These are phyloP conservation scores for Oryza coarctata DNA, from an alignment of 176 grass and related monocot genomes.

Conservation along the genomic window DNA sequence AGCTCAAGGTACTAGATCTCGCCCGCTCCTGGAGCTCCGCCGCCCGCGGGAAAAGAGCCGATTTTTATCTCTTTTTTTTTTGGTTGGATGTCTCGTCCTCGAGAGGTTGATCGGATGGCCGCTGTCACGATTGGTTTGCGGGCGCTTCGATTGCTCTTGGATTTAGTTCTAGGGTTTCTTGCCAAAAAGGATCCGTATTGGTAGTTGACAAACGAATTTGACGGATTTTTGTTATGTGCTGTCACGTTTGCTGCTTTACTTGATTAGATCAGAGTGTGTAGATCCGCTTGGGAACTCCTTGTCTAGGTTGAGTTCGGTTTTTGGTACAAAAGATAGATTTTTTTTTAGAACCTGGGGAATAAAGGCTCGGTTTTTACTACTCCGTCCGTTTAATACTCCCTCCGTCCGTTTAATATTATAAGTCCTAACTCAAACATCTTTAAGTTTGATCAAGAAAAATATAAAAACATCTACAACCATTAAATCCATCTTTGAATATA, in stretches of 20 bases:
- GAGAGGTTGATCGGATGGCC: neutral
- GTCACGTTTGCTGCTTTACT: neutral
- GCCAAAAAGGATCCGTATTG: too few species aligned
- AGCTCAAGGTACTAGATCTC: constrained; percentile 74
- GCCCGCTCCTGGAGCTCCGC: neutral
- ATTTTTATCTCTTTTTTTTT: neutral
- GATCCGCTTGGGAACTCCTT: neutral
- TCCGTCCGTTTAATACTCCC: too few species aligned
- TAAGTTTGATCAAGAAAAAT: too few species aligned
- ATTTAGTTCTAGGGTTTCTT: constrained; percentile 11
- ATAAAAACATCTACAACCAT: too few species aligned
- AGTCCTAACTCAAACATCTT: too few species aligned
- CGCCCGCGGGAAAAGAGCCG: neutral
- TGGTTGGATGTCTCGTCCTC: neutral
- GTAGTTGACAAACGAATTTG: neutral
- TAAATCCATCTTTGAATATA: too few species aligned
- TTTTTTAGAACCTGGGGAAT: neutral
- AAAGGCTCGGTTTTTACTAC: neutral
- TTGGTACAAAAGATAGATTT: neutral
- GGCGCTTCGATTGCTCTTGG: neutral
- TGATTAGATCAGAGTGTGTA: neutral
- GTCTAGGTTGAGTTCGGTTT: neutral
- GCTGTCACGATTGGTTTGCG: neutral
- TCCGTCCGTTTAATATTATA: too few species aligned
- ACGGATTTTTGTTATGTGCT: neutral